Base-by-base conservation (phyloP, 1,139 yeast genomes). In the Suhomyces bokatorum region DNA sequence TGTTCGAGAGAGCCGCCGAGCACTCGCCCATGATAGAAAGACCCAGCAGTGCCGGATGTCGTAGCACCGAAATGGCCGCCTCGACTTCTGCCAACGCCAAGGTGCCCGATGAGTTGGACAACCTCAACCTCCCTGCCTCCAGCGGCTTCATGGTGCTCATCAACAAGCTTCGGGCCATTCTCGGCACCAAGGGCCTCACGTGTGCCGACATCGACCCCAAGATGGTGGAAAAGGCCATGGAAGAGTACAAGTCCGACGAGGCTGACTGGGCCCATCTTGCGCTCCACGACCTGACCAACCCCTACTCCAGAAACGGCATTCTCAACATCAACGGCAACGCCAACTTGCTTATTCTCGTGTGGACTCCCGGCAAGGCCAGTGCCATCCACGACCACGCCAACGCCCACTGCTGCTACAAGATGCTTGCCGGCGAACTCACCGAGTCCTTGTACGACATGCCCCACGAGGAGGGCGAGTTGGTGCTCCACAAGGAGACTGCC, bases 351-450 rank as follows among this genome's bases (percentile, higher is more conserved):
- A 66, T 85, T 13, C 64, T 85, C 43, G 89, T 85, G 26, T 86
- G 93, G 93, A 75, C 78, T 45, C 90, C 90, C 0, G 80, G 80
- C n/a, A 73, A 74, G 56, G 72, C 82, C 20, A 81, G 87, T 34
- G 77, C 83, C 39, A 81, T 85, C 49, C 93, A 86, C 59, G 90
- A 84, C 63, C 93, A 85, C 55, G 88, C 91, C 28, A 75, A 80
- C 47, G 90, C 91, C 14, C 91, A 86, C 60, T 80, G 84, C 55
- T 76, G 80, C 51, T 78, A 80, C 78, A 85, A 85, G 64, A 69
- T 85, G 35, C 67, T 85, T 46, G 71, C 78, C 53, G 93, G 93
- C 4, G 63, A 69, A 32, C 68, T 86, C 39, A 66, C 67, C 22
- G 93, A 85, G 63, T 74, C 79, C 7, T 66, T 83, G 29, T 85